Percentiles rank a stretch among this genome's conserved stretches.
Evolutionary conservation across 2,329 filamentous ascomycete genomes (phyloP).

Genomic region (Botrytis aclada): DNA sequence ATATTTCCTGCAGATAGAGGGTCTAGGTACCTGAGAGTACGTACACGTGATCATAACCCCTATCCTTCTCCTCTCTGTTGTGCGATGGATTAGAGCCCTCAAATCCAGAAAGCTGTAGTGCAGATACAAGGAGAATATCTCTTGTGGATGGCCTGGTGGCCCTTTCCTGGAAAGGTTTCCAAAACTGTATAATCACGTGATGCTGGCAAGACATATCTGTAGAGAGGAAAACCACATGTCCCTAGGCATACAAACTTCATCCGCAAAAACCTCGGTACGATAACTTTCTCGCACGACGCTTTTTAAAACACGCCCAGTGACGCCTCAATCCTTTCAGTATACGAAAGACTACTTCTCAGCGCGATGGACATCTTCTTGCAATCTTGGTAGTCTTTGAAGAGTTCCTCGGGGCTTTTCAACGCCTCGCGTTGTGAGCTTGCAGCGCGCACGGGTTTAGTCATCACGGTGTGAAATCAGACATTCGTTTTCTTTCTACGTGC

Average conservation of each 20-base stretch:
- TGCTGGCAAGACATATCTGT: background rate
- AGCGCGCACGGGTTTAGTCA: background rate
- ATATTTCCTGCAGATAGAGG: background rate
- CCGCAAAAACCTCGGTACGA: background rate
- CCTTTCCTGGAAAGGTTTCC: background rate
- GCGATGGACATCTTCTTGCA: background rate
- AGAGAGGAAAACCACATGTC: background rate
- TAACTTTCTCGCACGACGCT: background rate
- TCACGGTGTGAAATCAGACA: background rate
- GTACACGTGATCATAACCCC: background rate
- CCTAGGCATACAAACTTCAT: background rate
- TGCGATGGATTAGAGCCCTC: background rate
- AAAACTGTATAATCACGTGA: background rate
- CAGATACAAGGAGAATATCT: background rate
- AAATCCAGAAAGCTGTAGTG: no score
- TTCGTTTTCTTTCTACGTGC: background rate
- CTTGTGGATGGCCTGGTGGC: rapidly evolving
- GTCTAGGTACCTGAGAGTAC: background rate
- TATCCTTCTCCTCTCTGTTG: background rate
- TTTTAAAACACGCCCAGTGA: background rate
- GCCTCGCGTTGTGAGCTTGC: background rate
- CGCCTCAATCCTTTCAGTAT: background rate
- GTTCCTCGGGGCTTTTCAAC: background rate
- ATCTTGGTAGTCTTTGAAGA: background rate
- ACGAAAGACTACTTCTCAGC: background rate